Percentiles rank a stretch among this genome's conserved stretches.
Evolutionary conservation across 805 yeast genomes (phyloP).

Genomic region (Hanseniaspora lindneri): DNA sequence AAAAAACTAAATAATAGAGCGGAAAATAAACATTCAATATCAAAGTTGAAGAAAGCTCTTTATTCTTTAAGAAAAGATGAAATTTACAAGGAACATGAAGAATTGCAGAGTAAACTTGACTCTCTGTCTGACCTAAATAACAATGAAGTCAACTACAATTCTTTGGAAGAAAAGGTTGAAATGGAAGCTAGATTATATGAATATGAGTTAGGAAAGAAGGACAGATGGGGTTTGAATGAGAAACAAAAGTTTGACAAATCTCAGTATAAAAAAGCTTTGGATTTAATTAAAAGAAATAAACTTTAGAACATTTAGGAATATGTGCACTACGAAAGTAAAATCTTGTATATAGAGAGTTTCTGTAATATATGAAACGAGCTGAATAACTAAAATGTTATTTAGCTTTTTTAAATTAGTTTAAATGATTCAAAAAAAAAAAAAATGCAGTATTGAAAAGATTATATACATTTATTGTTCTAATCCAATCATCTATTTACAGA

Average conservation of each 20-base stretch:
- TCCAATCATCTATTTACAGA: no score
- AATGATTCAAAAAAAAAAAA: no score
- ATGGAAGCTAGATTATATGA: neutral
- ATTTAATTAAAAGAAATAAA: neutral
- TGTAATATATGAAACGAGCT: no score
- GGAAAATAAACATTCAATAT: neutral
- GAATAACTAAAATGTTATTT: no score
- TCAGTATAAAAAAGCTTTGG: constrained; percentile 11
- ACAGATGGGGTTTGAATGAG: neutral
- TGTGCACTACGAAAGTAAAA: neutral
- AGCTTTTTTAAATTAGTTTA: no score
- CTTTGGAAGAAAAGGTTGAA: constrained; percentile 10
- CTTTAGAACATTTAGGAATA: neutral
- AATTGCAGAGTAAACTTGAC: neutral
- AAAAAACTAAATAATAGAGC: constrained; percentile 23
- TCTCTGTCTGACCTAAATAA: neutral
- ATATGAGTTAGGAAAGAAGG: neutral
- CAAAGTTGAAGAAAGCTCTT: constrained; percentile 5
- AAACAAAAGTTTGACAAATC: neutral
- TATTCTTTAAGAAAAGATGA: constrained; percentile 1
- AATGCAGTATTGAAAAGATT: no score
- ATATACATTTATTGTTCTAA: no score
- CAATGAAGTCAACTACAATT: neutral
- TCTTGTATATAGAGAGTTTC: constrained; percentile 9
- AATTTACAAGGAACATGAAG: neutral